Evolutionary conservation across 1,284 basidiomycete species (phyloP).

Genomic region (Inonotus hispidus): DNA sequence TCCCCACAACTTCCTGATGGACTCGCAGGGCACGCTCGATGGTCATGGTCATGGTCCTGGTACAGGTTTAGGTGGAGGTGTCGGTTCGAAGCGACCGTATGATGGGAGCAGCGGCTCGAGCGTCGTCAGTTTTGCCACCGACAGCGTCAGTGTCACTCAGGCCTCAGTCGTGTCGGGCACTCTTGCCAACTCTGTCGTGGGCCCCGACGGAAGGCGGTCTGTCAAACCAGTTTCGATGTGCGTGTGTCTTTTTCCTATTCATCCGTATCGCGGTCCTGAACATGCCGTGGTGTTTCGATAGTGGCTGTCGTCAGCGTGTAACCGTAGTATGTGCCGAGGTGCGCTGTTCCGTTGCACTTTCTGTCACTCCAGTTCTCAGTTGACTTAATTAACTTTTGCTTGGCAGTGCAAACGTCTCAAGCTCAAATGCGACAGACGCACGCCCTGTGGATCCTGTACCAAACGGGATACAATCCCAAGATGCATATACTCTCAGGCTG

Average conservation of each 20-base stretch:
- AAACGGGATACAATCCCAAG: constrained; percentile 69
- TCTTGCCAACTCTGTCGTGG: neutral
- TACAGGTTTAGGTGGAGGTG: neutral
- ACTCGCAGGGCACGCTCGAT: neutral
- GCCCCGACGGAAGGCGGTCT: neutral
- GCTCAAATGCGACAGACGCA: constrained; percentile 71
- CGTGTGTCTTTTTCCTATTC: neutral
- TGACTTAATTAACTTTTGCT: constrained; percentile 6
- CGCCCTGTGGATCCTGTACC: constrained; percentile 67
- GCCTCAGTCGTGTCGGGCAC: neutral
- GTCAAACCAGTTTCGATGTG: neutral
- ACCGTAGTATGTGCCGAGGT: constrained; percentile 82
- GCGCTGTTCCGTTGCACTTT: constrained; percentile 22
- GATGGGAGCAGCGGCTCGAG: neutral
- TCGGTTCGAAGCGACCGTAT: neutral
- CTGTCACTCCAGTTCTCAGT: constrained; percentile 11
- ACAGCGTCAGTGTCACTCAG: neutral
- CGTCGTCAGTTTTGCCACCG: constrained; percentile 5
- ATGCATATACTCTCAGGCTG: constrained; percentile 73
- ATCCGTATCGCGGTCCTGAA: neutral
- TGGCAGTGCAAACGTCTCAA: constrained; percentile 75
- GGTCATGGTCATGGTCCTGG: neutral
- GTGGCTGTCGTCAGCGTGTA: constrained; percentile 61
- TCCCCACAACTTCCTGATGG: neutral
- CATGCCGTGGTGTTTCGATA: neutral